Conservation (phyloP, 306 rosid species). For the Pachyrhizus erosus region DNA sequence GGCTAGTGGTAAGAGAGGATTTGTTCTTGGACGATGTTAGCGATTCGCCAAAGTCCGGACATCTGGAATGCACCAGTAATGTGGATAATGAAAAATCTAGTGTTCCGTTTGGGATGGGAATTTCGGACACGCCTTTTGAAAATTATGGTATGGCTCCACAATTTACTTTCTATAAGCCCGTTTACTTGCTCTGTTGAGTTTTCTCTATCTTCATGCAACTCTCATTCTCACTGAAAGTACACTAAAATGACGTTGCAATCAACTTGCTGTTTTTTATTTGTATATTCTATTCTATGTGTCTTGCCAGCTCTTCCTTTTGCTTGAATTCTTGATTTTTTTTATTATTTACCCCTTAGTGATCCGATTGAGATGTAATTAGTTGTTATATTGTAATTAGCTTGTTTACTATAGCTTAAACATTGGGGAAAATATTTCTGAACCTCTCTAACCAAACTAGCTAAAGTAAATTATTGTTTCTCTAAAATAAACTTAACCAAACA, state of each 20-base stretch:
- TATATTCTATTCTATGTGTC: constrained; percentile 8
- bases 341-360: neutral
- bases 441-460: neutral
- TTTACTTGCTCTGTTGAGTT: constrained; percentile 24
- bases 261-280: constrained; percentile 8
- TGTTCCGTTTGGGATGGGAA: constrained; percentile 29
- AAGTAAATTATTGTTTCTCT: neutral
- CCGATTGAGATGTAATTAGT: neutral
- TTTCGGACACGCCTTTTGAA: constrained; percentile 15
- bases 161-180: neutral
- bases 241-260: neutral
- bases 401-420: neutral
- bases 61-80: constrained; percentile 30
- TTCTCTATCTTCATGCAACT: neutral
- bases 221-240: neutral
- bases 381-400: neutral
- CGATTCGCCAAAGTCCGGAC: constrained; percentile 23
- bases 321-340: neutral
- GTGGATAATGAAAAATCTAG: constrained; percentile 37
- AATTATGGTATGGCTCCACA: constrained; percentile 30
- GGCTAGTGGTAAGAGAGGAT: constrained; percentile 48
- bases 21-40: constrained; percentile 26
- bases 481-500: neutral
- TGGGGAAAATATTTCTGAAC: neutral
- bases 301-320: neutral